Evolutionary conservation across 495 filamentous ascomycete species (phyloP).

Genomic region (Podospora didyma): DNA sequence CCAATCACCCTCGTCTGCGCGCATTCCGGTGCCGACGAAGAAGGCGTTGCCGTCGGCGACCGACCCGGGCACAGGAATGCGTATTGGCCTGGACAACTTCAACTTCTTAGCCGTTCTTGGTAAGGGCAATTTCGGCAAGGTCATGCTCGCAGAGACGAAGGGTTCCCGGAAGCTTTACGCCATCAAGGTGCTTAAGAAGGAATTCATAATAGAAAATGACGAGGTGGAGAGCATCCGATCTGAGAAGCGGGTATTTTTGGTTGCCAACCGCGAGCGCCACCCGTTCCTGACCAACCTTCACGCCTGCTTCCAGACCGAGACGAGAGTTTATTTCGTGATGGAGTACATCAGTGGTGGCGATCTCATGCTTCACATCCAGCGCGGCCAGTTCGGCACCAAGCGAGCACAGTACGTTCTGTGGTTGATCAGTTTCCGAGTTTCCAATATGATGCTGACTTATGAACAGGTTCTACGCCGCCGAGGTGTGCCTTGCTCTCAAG

Average conservation of each 20-base stretch:
- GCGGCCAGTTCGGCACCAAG: conserved; percentile 92
- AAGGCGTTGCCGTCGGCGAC: conserved; percentile 55
- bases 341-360: conserved; percentile 99
- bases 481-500: conserved; percentile 95
- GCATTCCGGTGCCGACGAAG: conserved; percentile 36
- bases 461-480: conserved; percentile 88
- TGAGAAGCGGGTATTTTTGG: conserved; percentile 93
- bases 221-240: conserved; percentile 99
- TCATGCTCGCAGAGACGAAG: conserved; percentile 99
- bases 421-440: neutral
- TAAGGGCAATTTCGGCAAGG: conserved; percentile 99
- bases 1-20: conserved; percentile 23
- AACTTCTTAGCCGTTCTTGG: conserved; percentile 98
- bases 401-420: conserved; percentile 75
- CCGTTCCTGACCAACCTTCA: conserved; percentile 94
- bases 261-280: conserved; percentile 97
- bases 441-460: neutral
- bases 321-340: conserved; percentile 98
- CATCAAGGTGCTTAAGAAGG: conserved; percentile 99
- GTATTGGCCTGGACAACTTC: conserved; percentile 96
- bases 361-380: conserved; percentile 98
- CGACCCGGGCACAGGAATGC: conserved; percentile 61
- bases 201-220: conserved; percentile 99
- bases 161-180: conserved; percentile 86
- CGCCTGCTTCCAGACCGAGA: conserved; percentile 99